A percentile compares a stretch with the other conserved stretches of the same genome.
phyloP scores from a whole-genome alignment of 352 stramenopile species.

The Phytophthora niederhauseri region DNA sequence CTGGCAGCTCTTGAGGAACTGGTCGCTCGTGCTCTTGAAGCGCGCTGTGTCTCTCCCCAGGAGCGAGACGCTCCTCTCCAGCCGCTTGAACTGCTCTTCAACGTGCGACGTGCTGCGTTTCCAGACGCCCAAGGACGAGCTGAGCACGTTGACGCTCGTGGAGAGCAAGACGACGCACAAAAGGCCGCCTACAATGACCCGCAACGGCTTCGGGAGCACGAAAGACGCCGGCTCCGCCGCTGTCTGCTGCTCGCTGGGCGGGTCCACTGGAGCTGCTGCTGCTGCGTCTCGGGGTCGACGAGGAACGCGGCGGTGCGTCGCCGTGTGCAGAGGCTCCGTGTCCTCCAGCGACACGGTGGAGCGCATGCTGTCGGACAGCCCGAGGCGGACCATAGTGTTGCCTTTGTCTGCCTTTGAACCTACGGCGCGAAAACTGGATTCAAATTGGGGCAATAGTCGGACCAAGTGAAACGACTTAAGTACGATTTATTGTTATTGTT shows the following conservation, averaged over 20 bases:
- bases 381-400: conserved; percentile 33
- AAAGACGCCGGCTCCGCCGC: conserved; percentile 8
- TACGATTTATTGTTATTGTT: neutral
- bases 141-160: conserved; percentile 4
- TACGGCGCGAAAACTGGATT: conserved; percentile 35
- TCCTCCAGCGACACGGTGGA: conserved; percentile 31
- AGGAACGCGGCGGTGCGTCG: conserved; percentile 10
- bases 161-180: conserved; percentile 24
- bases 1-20: conserved; percentile 37
- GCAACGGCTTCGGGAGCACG: conserved; percentile 16
- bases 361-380: conserved; percentile 50
- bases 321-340: conserved; percentile 22
- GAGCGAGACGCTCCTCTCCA: conserved; percentile 34
- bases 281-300: conserved; percentile 1
- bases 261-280: conserved; percentile 4
- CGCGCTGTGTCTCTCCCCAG: conserved; percentile 25
- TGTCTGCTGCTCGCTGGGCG: conserved; percentile 8
- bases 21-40: conserved; percentile 21
- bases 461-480: conserved; percentile 6
- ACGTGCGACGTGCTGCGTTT: neutral
- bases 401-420: neutral
- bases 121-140: neutral
- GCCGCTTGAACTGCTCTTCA: conserved; percentile 29
- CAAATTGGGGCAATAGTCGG: conserved; percentile 22
- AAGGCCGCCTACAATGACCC: conserved; percentile 11